phyloP scores from a whole-genome alignment of 176 grass and related monocot species.

The Oryza coarctata region DNA sequence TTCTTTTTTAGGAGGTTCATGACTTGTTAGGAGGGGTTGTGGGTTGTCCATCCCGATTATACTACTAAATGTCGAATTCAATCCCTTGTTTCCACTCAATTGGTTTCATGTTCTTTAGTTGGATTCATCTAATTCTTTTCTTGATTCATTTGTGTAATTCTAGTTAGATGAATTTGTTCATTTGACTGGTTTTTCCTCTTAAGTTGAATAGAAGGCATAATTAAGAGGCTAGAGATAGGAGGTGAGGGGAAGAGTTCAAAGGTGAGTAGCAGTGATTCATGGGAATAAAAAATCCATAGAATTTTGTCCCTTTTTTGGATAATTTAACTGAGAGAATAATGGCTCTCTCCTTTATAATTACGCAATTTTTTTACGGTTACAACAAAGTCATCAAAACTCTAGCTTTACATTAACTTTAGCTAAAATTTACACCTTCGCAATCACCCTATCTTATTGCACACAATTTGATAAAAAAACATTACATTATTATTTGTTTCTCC shows the following conservation, averaged over 20 bases:
- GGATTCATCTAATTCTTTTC: neutral
- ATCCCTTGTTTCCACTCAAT: constrained; percentile 24
- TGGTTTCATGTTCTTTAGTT: constrained; percentile 7
- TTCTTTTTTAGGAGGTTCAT: neutral
- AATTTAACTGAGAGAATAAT: constrained; percentile 3
- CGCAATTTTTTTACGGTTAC: no score
- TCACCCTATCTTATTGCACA: no score
- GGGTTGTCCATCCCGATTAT: neutral
- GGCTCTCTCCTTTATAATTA: neutral
- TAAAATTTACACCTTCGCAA: no score
- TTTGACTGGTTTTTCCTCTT: neutral
- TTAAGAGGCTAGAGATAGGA: constrained; percentile 20
- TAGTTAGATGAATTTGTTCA: neutral
- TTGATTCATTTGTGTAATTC: constrained; percentile 23
- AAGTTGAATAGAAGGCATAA: constrained; percentile 21
- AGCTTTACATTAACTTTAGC: neutral
- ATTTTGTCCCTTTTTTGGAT: neutral
- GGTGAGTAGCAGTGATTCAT: constrained; percentile 27
- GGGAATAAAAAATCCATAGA: neutral
- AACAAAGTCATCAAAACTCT: no score
- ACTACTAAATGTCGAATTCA: neutral
- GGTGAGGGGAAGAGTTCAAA: constrained; percentile 35
- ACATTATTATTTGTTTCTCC: no score
- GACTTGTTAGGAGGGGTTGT: neutral
- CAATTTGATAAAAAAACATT: no score